Base-by-base conservation (phyloP, 2,329 filamentous ascomycete species). In the Remersonia thermophila region DNA sequence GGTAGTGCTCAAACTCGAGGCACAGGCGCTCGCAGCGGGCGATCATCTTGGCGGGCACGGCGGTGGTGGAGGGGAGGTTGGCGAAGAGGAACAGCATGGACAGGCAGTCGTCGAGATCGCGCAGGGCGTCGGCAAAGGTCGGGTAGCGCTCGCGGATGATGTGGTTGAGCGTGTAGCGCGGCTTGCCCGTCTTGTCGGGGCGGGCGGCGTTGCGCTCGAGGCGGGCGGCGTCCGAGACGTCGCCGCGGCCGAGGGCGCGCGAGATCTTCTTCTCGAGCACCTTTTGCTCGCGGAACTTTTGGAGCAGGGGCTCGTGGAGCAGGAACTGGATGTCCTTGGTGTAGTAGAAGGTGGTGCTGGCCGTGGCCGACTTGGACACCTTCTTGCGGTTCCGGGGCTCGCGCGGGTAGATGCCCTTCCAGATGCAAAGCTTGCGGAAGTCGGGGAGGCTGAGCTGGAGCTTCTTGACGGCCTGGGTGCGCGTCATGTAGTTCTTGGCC, bases 391-490 rank as follows among this genome's bases (percentile, higher is more conserved):
- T 94, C 55, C 91, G 77, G 46, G 91, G 91, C 68, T 98, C 91
- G 54, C 91, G 83, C 47, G 91, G 91, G 63, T 95, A 98, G 59
- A 98, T 96, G 52, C 87, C 91, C 69, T 96, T 96, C 80, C 94
- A 98, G 61, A 98, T 98, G 67, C 91, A 98, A 57, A 98, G 73
- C 65, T 93, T 82, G 64, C 91, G 80, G 66, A 98, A 98, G 65
- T 98, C 91, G 49, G 87, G 86, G 38, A 98, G 76, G 54, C 83
- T 94, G 62, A 98, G 83, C 65, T 98, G 91, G 45, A 98, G 79
- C 67, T 96, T 98, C 61, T 87, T 85, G 52, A 98, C 85, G 31
- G 91, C 91, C 67, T 95, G 86, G 29, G 89, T 95, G 60, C 91
- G 76, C 39, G 91, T 98, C 52, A 98, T 86, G 69, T 89, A 98